Conservation (phyloP, 805 yeast species). For the Cyberlindnera nakhonratchasimensis region DNA sequence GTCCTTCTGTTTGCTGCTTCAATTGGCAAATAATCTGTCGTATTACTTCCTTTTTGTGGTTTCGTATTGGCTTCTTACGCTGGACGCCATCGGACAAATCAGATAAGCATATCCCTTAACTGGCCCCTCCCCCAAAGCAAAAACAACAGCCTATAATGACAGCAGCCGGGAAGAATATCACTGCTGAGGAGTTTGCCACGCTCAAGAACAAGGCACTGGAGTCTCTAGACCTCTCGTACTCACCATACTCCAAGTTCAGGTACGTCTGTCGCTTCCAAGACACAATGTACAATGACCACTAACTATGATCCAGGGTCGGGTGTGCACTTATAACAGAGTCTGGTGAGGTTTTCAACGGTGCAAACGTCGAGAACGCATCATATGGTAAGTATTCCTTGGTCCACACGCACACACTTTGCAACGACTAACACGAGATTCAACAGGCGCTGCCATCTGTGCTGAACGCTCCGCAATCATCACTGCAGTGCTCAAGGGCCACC, state of each 20-base stretch:
- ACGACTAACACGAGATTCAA: not conserved
- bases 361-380: constrained; percentile 91
- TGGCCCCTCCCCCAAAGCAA: not conserved
- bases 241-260: constrained; percentile 44
- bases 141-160: not conserved
- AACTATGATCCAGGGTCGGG: constrained; percentile 56
- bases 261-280: no score
- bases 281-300: no score
- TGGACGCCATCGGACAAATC: no score
- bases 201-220: constrained; percentile 30
- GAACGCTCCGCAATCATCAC: constrained; percentile 63
- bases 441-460: constrained; percentile 66
- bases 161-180: constrained; percentile 11
- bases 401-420: no score
- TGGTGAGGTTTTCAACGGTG: constrained; percentile 59
- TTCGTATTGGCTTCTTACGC: no score
- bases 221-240: constrained; percentile 42
- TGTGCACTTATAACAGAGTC: constrained; percentile 58
- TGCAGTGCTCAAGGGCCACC: constrained; percentile 47
- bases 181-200: constrained; percentile 24
- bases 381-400: constrained; percentile 46
- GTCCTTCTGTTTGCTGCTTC: no score
- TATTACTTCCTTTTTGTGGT: no score
- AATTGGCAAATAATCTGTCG: no score
- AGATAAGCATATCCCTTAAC: no score